A percentile compares a stretch with the other conserved stretches of the same genome.
phyloP scores from a whole-genome alignment of 768 basidiomycete genomes.

The Mycena olivaceomarginata region DNA sequence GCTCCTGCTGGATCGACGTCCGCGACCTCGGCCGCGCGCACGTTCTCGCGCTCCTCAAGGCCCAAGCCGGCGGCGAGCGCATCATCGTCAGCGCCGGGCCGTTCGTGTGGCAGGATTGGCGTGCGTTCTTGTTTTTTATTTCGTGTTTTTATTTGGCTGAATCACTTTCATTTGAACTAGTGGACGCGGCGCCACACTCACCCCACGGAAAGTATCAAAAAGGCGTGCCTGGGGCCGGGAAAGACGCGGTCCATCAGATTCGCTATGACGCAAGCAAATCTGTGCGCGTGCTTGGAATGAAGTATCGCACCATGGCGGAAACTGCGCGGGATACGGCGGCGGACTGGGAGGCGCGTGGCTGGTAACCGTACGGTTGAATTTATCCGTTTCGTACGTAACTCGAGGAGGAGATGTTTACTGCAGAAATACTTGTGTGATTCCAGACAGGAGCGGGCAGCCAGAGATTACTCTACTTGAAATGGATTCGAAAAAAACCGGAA shows the following conservation, averaged over 20 bases:
- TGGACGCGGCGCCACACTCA: conserved; percentile 33
- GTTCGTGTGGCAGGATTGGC: conserved; percentile 42
- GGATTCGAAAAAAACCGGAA: too few relatives aligned
- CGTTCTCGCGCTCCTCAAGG: conserved; percentile 44
- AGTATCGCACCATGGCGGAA: conserved; percentile 54
- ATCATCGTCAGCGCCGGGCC: conserved; percentile 66
- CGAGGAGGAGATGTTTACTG: too few relatives aligned
- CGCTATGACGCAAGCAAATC: conserved; percentile 53
- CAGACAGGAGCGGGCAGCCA: too few relatives aligned
- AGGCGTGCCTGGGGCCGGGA: conserved; percentile 26
- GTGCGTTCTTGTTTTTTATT: conserved; percentile 19
- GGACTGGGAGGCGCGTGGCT: conserved; percentile 56
- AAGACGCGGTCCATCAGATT: conserved; percentile 41
- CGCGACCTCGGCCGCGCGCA: conserved; percentile 37
- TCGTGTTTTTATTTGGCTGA: neutral
- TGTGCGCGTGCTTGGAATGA: conserved; percentile 54
- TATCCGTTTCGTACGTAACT: too few relatives aligned
- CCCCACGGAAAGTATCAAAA: conserved; percentile 7
- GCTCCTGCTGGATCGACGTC: conserved; percentile 34
- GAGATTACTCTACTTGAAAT: too few relatives aligned
- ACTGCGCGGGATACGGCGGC: conserved; percentile 55
- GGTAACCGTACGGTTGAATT: conserved; percentile 33
- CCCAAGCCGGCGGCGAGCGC: conserved; percentile 70
- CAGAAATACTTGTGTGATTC: too few relatives aligned
- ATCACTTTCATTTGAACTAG: neutral